A percentile compares a stretch with the other conserved stretches of the same genome.
Evolutionary conservation across 768 basidiomycete species (phyloP).

Genomic region (Leucocoprinus birnbaumii): DNA sequence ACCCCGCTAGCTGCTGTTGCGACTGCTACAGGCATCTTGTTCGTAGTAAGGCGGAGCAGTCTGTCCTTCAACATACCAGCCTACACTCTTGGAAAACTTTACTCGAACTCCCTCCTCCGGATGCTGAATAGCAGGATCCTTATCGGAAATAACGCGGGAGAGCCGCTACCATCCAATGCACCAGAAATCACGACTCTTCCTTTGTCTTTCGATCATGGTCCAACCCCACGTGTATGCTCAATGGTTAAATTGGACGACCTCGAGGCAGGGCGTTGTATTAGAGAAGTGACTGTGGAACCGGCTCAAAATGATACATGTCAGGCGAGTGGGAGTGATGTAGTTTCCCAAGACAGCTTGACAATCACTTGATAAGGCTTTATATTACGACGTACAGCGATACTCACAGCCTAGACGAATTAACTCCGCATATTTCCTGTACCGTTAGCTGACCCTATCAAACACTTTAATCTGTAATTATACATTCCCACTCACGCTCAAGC

Average conservation of each 20-base stretch:
- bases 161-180: neutral
- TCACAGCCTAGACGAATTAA: too few relatives aligned
- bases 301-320: too few relatives aligned
- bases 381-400: too few relatives aligned
- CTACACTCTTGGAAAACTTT: neutral
- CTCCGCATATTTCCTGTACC: too few relatives aligned
- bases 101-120: slow-evolving; percentile 6
- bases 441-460: too few relatives aligned
- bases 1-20: neutral
- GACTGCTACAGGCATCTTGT: neutral
- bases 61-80: neutral
- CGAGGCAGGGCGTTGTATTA: neutral
- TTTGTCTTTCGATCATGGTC: neutral
- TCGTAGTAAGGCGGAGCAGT: neutral
- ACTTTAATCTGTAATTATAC: too few relatives aligned
- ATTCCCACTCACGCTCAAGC: too few relatives aligned
- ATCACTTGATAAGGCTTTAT: neutral
- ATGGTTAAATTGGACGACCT: neutral
- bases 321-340: too few relatives aligned
- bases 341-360: neutral
- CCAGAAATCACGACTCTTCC: neutral
- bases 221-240: neutral
- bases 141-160: neutral
- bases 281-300: neutral
- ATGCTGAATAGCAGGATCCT: neutral